Evolutionary conservation across 2,329 filamentous ascomycete species (phyloP).

Genomic region (Cladosporium halotolerans): DNA sequence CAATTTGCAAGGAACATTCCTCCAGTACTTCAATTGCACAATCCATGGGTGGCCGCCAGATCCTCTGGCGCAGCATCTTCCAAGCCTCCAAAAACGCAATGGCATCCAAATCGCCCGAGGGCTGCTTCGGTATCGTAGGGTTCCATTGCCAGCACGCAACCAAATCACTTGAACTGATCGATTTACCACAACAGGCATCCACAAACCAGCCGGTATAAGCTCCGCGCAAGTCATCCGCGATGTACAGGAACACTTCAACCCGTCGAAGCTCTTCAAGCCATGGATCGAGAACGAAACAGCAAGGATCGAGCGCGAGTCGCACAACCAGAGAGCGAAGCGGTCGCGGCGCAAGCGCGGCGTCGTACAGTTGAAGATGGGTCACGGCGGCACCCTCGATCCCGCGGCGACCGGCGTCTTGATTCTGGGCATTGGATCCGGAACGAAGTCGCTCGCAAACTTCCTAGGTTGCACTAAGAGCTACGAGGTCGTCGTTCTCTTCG

Average conservation of each 20-base stretch:
- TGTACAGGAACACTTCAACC: slow-evolving; percentile 76
- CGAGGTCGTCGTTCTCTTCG: slow-evolving; percentile 83
- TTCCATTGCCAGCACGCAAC: slow-evolving; percentile 17
- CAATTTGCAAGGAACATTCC: too few species aligned
- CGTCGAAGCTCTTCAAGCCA: slow-evolving; percentile 71
- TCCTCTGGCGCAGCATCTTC: slow-evolving; percentile 20
- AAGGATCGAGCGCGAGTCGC: slow-evolving; percentile 51
- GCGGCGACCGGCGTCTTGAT: slow-evolving; percentile 90
- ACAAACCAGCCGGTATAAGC: slow-evolving; percentile 81
- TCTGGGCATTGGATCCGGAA: slow-evolving; percentile 78
- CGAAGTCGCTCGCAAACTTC: slow-evolving; percentile 73
- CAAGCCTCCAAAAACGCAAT: slow-evolving; percentile 1
- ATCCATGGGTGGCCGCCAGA: slow-evolving; percentile 20
- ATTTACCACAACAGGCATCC: slow-evolving; percentile 60
- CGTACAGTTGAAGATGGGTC: slow-evolving; percentile 82
- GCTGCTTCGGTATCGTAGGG: slow-evolving; percentile 51
- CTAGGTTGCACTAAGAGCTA: slow-evolving; percentile 89
- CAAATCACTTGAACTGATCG: slow-evolving; percentile 10
- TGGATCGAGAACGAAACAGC: slow-evolving; percentile 61
- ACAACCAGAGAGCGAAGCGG: slow-evolving; percentile 52
- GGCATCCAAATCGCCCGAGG: slow-evolving; percentile 42
- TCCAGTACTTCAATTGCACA: not conserved
- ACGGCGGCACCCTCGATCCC: slow-evolving; percentile 92
- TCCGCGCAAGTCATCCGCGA: slow-evolving; percentile 89
- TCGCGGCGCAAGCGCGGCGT: slow-evolving; percentile 49